These are phyloP conservation scores for Stenogyne calaminthoides DNA, from an alignment of 305 asterid genomes.

Conservation along the genomic window DNA sequence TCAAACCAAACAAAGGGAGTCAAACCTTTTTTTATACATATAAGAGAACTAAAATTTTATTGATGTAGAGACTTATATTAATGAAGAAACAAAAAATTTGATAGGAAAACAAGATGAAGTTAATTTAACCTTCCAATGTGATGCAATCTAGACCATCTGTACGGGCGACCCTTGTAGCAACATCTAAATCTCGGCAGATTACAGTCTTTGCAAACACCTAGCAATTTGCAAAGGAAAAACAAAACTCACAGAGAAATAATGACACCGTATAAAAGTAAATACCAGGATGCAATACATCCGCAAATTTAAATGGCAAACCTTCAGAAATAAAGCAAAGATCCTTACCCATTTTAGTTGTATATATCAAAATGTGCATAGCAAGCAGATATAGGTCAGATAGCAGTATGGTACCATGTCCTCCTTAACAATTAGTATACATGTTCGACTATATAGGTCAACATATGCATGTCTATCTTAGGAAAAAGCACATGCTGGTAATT, in stretches of 20 bases:
- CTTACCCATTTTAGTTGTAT: background rate
- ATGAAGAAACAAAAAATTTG: background rate
- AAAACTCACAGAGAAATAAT: conserved; percentile 12
- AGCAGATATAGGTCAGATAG: background rate
- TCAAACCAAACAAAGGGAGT: background rate
- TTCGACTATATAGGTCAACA: background rate
- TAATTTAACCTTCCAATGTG: conserved; percentile 81
- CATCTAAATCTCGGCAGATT: conserved; percentile 93
- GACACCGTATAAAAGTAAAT: conserved; percentile 22
- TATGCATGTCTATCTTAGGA: background rate
- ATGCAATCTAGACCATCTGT: conserved; percentile 91
- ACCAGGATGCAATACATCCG: conserved; percentile 15
- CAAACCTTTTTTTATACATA: background rate
- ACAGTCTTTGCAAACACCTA: conserved; percentile 96
- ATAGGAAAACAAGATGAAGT: conserved; percentile 29
- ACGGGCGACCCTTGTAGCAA: conserved; percentile 95
- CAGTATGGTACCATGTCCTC: conserved; percentile 2
- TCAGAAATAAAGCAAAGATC: conserved; percentile 6
- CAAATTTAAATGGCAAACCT: conserved; percentile 18
- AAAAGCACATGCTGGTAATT: background rate
- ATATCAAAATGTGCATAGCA: background rate
- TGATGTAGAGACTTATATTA: background rate
- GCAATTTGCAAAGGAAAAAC: conserved; percentile 26
- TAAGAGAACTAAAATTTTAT: background rate
- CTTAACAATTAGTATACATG: background rate